Evolutionary conservation across 768 basidiomycete species (phyloP), one percentile per base, ranked within the genome.

Genomic region (Myochromella boudieri): DNA sequence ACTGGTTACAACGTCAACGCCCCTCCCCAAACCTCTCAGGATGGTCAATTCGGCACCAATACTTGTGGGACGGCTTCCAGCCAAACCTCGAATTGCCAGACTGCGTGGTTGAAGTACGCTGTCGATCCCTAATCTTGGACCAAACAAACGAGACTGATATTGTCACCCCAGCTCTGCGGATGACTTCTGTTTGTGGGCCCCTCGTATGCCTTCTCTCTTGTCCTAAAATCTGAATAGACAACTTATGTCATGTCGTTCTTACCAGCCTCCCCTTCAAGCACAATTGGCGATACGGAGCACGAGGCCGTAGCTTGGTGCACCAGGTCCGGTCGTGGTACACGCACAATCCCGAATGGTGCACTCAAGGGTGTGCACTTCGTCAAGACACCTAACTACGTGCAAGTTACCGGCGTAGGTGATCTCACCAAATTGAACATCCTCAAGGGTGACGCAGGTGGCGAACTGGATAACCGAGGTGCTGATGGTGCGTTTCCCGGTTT

Each of bases 291-390:
- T 44, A 81, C 80, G 0, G 91, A 93, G 60, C 77, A 75, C 27
- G 64, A 77, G 41, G 81, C 78, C 46, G 85, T 92, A 2, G 78
- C 87, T 0, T 92, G 79, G 75, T 95, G 88, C 72, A 82, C 82
- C 25, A 82, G 85, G 61, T 73, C 75, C 20, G 84, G 84, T 7
- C 77, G 79, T 28, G 91, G 90, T 7, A 77, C 87, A 0, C 85
- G 91, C 40, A 64, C 80, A 46, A 90, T 92, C 25, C 87, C 86
- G 31, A 64, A 71, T 1, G 85, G 84, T 17, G 71, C 85, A 7
- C 67, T 92, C 32, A 66, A 68, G 18, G 87, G 86, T 44, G 79
- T 87, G 0, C 88, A 91, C 63, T 75, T 82, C 57, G 75, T 88
- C 56, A 72, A 71, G 61, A 85, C 87, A 0, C 72, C 75, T 3